These are phyloP conservation scores for Eucalyptus victrix DNA, from an alignment of 345 rosid species.

Conservation along the genomic window DNA sequence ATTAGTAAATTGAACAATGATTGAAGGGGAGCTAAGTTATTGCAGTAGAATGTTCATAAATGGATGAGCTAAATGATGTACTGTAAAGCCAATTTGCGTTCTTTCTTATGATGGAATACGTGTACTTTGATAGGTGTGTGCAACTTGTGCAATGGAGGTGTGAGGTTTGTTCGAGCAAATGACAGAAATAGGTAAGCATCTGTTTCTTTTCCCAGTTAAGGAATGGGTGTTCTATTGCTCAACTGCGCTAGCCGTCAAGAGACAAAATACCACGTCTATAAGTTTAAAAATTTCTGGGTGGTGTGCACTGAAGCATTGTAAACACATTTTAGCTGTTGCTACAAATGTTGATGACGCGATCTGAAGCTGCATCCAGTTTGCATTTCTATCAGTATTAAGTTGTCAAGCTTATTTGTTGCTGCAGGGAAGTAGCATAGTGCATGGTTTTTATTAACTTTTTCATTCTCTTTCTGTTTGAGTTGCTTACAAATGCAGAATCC, in stretches of 20 bases:
- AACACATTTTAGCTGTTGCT: not conserved
- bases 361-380: not conserved
- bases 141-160: constrained; percentile 89
- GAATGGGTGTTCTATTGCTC: not conserved
- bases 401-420: not conserved
- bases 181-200: constrained; percentile 47
- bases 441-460: not conserved
- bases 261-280: not conserved
- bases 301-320: not conserved
- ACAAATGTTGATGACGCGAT: not conserved
- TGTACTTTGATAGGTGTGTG: constrained; percentile 46
- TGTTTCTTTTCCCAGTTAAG: not conserved
- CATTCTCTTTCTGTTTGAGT: not conserved
- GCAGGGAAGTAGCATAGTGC: not conserved
- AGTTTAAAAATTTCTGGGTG: not conserved
- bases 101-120: not conserved
- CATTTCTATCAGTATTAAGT: not conserved
- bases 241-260: not conserved
- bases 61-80: not conserved
- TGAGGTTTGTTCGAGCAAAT: constrained; percentile 59
- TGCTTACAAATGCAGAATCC: not conserved
- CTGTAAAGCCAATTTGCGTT: not conserved
- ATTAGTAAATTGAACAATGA: not conserved
- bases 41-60: not conserved
- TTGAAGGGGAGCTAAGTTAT: not conserved